A percentile compares a stretch with the other conserved stretches of the same genome.
Evolutionary conservation across 2,329 filamentous ascomycete genomes (phyloP).

Genomic region (Magnaporthiopsis poae): DNA sequence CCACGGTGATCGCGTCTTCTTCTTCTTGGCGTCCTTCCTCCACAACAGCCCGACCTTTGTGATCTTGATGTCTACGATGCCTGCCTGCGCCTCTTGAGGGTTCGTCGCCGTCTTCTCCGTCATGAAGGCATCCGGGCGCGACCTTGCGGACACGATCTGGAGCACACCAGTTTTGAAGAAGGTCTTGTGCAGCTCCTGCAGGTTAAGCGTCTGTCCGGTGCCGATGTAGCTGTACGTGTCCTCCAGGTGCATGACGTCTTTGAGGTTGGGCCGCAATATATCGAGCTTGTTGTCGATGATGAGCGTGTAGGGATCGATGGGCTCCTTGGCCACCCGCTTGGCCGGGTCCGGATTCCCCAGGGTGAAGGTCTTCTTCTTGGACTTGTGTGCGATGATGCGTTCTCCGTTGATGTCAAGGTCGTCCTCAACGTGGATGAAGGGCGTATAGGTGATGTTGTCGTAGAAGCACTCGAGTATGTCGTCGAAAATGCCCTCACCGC

Average conservation of each 20-base stretch:
- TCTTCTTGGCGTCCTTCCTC: slow-evolving; percentile 89
- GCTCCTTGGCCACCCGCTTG: slow-evolving; percentile 62
- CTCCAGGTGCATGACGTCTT: slow-evolving; percentile 84
- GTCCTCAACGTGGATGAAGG: slow-evolving; percentile 95
- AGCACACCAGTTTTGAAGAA: slow-evolving; percentile 87
- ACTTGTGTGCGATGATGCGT: slow-evolving; percentile 59
- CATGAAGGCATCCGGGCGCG: slow-evolving; percentile 90
- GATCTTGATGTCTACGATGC: slow-evolving; percentile 92
- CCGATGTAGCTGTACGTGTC: slow-evolving; percentile 86
- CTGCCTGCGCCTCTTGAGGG: slow-evolving; percentile 75
- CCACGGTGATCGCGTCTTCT: slow-evolving; percentile 90
- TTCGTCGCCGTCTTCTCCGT: slow-evolving; percentile 75
- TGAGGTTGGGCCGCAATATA: slow-evolving; percentile 69
- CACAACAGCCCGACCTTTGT: slow-evolving; percentile 91
- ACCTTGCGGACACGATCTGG: slow-evolving; percentile 89
- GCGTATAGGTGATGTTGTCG: slow-evolving; percentile 96
- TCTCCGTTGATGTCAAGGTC: slow-evolving; percentile 72
- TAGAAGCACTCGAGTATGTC: slow-evolving; percentile 94
- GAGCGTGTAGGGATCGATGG: slow-evolving; percentile 87
- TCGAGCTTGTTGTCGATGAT: slow-evolving; percentile 87
- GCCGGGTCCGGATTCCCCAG: slow-evolving; percentile 56
- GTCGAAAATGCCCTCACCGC: slow-evolving; percentile 81
- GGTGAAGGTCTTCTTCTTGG: slow-evolving; percentile 61
- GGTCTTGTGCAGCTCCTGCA: slow-evolving; percentile 71
- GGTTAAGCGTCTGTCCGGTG: slow-evolving; percentile 63